phyloP scores from a whole-genome alignment of 1,284 basidiomycete species.

The Mycosarcoma maydis region DNA sequence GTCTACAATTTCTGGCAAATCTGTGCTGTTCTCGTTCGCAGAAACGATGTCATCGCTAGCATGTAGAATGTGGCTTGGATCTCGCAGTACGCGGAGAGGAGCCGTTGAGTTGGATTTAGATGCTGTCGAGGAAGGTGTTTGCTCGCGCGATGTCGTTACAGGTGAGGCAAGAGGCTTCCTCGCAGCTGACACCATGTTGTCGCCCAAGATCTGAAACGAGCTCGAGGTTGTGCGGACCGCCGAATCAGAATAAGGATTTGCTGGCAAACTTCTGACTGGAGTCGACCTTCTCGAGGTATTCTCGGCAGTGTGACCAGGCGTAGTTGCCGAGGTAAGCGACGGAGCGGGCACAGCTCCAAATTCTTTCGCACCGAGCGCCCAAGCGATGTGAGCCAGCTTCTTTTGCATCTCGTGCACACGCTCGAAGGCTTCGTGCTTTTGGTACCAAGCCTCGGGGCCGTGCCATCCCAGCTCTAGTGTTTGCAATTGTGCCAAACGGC shows the following conservation, averaged over 20 bases:
- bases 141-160: neutral
- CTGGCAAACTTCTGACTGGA: neutral
- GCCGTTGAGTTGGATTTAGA: neutral
- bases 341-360: neutral
- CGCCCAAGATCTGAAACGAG: conserved; percentile 37
- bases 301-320: neutral
- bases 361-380: neutral
- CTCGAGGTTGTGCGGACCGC: conserved; percentile 8
- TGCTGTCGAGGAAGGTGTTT: neutral
- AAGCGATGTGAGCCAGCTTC: neutral
- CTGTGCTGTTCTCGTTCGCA: neutral
- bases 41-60: neutral
- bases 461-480: neutral
- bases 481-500: neutral
- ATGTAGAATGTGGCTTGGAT: neutral
- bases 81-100: neutral
- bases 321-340: neutral
- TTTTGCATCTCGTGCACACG: neutral
- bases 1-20: neutral
- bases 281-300: neutral
- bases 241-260: neutral
- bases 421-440: neutral
- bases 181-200: conserved; percentile 9
- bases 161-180: neutral
- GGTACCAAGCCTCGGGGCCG: conserved; percentile 3